These are phyloP conservation scores for Chlorella sorokiniana DNA, from an alignment of 139 green algal genomes.

Conservation along the genomic window DNA sequence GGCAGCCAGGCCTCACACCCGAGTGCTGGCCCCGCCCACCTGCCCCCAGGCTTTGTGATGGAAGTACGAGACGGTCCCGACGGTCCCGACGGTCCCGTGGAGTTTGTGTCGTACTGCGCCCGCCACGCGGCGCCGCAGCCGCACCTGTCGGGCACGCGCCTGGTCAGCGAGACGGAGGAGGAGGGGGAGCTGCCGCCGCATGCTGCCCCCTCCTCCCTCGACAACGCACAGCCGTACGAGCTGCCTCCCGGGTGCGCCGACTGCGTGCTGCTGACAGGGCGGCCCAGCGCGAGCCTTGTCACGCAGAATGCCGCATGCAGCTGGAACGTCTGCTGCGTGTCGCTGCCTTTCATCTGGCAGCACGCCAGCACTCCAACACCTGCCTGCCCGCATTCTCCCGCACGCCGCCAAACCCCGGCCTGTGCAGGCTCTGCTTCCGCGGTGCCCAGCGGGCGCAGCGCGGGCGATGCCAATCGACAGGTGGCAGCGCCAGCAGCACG, in stretches of 20 bases:
- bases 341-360: too few species aligned
- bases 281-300: too few species aligned
- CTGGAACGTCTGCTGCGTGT: too few species aligned
- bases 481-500: slow-evolving; percentile 34
- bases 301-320: too few species aligned
- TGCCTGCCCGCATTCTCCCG: too few species aligned
- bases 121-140: slow-evolving; percentile 72
- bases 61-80: slow-evolving; percentile 68
- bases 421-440: slow-evolving; percentile 48
- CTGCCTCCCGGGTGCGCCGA: slow-evolving; percentile 45
- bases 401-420: not conserved
- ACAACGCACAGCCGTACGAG: slow-evolving; percentile 79
- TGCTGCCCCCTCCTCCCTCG: slow-evolving; percentile 39
- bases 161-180: slow-evolving; percentile 49
- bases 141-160: slow-evolving; percentile 54
- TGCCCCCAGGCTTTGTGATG: slow-evolving; percentile 75
- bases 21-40: not conserved
- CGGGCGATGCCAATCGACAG: slow-evolving; percentile 52
- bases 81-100: slow-evolving; percentile 44
- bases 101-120: slow-evolving; percentile 75
- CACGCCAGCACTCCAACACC: too few species aligned
- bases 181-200: slow-evolving; percentile 1
- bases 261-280: too few species aligned
- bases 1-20: not conserved
- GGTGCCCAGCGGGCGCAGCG: slow-evolving; percentile 61